Base-by-base conservation (phyloP, 257 asterid species). In the Ophiorrhiza pumila region DNA sequence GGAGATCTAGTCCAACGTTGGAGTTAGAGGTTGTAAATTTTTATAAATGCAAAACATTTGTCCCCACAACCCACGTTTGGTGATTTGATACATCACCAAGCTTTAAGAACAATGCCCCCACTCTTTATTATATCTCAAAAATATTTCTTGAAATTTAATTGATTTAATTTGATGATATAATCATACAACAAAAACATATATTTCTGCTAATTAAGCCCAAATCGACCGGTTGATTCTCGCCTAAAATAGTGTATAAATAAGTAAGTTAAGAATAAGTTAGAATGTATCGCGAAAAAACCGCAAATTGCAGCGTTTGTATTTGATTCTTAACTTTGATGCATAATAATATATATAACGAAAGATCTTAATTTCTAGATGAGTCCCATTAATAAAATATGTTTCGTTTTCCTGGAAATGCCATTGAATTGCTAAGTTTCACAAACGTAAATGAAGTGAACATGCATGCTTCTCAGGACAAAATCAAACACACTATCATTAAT, bases 91-190 rank as follows among this genome's bases (percentile, higher is more conserved):
- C 64, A 50, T 65, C 78, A 50, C 63, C 74, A 41, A 39, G 32
- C 77, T 71, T 77, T 69, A 65, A 65, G 70, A 64, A 43, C 70
- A 46, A 45, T 71, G 45, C 80, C 80, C 62, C 80, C 77, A 64
- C 80, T 60, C 18, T n/a, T n/a, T n/a, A n/a, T n/a, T 13, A 53
- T 47, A 60, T 76, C 60, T 61, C 71, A 63, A 17, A 37, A 50
- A 46, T 53, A 32, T 53, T 71, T 71, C 32, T 55, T n/a, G n/a
- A n/a, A n/a, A n/a, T 10, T 68, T 35, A 23, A 39, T 46, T 29
- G 47, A 29, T 53, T 66, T 47, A 43, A 17, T 46, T 6, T 29
- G 37, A 57, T 57, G 62, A 27, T 57, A 57, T 25, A 35, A 57
- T 57, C 63, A 57, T 27, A 27, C 63, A 57, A 14, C 63, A 13